Conservation (phyloP, 768 basidiomycete genomes). For the Termitomyces sp. region DNA sequence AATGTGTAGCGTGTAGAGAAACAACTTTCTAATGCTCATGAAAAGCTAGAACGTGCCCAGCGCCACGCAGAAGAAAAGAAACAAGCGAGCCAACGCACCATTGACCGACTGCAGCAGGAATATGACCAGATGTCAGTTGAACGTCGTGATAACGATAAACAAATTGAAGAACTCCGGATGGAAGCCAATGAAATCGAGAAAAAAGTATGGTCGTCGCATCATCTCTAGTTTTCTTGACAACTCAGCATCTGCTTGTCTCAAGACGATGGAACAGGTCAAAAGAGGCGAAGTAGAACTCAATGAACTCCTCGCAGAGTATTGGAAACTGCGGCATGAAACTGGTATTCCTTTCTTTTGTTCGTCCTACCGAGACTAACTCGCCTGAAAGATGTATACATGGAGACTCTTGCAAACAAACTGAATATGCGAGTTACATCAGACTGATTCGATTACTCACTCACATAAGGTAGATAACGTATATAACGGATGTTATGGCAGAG, state of each 20-base stretch:
- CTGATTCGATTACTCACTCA: constrained; percentile 3
- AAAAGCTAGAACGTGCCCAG: constrained; percentile 77
- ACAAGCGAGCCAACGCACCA: constrained; percentile 61
- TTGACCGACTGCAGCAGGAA: constrained; percentile 72
- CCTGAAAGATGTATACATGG: constrained; percentile 75
- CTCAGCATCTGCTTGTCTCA: background rate
- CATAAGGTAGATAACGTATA: background rate
- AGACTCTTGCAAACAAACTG: constrained; percentile 76
- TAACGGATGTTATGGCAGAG: background rate
- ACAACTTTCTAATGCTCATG: constrained; percentile 75
- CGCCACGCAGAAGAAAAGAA: constrained; percentile 79
- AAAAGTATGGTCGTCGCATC: constrained; percentile 40
- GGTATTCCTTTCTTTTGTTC: constrained; percentile 34
- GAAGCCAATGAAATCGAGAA: constrained; percentile 66
- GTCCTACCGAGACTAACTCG: constrained; percentile 2
- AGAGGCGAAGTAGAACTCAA: constrained; percentile 75
- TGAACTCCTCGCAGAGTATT: constrained; percentile 79
- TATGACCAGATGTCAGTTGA: constrained; percentile 77
- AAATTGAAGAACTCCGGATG: constrained; percentile 68
- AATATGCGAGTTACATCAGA: constrained; percentile 42
- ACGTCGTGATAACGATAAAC: constrained; percentile 72
- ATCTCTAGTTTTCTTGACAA: background rate
- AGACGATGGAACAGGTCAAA: constrained; percentile 77
- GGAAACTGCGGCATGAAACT: constrained; percentile 72
- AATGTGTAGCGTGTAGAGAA: constrained; percentile 66